Conservation (phyloP, 306 rosid species). For the Acacia melanoxylon region DNA sequence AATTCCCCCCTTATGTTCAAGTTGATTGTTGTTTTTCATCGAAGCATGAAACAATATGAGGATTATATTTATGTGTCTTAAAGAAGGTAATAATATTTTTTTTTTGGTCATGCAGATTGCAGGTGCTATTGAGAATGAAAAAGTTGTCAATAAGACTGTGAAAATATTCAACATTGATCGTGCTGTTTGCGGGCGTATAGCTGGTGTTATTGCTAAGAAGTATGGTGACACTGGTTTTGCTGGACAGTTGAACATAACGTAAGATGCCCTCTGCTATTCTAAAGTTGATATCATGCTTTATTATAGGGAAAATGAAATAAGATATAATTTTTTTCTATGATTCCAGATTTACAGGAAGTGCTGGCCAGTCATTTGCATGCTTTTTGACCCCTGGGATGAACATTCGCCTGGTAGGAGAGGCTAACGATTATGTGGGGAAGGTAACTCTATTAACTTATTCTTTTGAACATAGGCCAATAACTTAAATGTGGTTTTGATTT, state of each 20-base stretch:
- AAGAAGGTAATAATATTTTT: conserved; percentile 3
- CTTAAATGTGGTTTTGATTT: conserved; percentile 10
- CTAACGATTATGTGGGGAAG: conserved; percentile 99
- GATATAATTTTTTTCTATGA: not conserved
- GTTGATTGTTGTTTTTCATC: not conserved
- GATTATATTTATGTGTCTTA: not conserved
- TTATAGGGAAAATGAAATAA: not conserved
- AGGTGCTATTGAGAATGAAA: conserved; percentile 88
- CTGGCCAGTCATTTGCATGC: conserved; percentile 97
- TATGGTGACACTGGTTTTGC: conserved; percentile 98
- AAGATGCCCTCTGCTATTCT: conserved; percentile 41
- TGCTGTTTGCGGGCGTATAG: conserved; percentile 90
- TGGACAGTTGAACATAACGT: conserved; percentile 91
- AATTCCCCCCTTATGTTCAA: not conserved
- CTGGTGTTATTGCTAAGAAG: conserved; percentile 91
- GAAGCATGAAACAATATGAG: not conserved
- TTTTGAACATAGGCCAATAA: not conserved
- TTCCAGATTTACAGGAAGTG: conserved; percentile 92
- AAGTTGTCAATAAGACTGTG: conserved; percentile 63
- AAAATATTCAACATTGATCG: conserved; percentile 84
- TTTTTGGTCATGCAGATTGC: conserved; percentile 56
- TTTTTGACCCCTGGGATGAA: conserved; percentile 99
- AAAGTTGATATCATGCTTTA: not conserved
- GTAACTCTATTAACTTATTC: conserved; percentile 35
- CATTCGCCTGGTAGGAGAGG: conserved; percentile 90